These are phyloP conservation scores for Gremmenia infestans DNA, from an alignment of 2,329 filamentous ascomycete genomes.

Conservation along the genomic window DNA sequence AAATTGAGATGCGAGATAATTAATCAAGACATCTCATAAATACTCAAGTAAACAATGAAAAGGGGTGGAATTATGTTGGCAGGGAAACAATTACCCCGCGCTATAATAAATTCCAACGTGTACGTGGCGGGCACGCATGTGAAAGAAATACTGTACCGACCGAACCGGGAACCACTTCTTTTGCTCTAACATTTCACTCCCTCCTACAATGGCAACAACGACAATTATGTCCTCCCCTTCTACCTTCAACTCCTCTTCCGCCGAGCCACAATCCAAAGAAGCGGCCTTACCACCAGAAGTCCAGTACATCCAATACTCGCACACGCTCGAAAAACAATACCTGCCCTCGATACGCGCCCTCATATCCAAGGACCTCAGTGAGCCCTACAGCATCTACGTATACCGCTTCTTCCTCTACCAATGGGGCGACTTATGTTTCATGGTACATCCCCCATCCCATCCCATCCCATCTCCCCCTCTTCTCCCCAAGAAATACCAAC, in stretches of 20 bases:
- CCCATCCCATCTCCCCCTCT: not conserved
- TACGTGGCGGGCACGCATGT: not conserved
- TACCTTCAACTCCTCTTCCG: not conserved
- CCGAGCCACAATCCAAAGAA: not conserved
- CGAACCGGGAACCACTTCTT: no score
- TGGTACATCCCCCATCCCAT: slow-evolving; percentile 49
- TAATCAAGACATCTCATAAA: no score
- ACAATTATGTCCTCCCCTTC: not conserved
- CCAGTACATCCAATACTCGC: slow-evolving; percentile 57
- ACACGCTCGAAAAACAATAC: slow-evolving; percentile 56
- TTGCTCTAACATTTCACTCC: not conserved
- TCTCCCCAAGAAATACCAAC: not conserved
- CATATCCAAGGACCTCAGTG: slow-evolving; percentile 93
- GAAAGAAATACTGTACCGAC: not conserved
- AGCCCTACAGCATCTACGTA: slow-evolving; percentile 98
- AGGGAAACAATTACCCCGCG: not conserved
- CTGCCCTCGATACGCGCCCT: slow-evolving; percentile 84
- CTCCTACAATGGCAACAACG: not conserved
- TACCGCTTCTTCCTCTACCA: slow-evolving; percentile 97
- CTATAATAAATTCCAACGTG: no score
- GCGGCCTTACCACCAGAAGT: slow-evolving; percentile 41
- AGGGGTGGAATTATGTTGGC: not conserved
- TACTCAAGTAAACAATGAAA: not conserved
- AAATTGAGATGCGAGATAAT: no score
- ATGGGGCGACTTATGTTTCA: slow-evolving; percentile 96